These are phyloP conservation scores for Lepiota brunneoincarnata DNA, from an alignment of 768 basidiomycete genomes.

Conservation along the genomic window DNA sequence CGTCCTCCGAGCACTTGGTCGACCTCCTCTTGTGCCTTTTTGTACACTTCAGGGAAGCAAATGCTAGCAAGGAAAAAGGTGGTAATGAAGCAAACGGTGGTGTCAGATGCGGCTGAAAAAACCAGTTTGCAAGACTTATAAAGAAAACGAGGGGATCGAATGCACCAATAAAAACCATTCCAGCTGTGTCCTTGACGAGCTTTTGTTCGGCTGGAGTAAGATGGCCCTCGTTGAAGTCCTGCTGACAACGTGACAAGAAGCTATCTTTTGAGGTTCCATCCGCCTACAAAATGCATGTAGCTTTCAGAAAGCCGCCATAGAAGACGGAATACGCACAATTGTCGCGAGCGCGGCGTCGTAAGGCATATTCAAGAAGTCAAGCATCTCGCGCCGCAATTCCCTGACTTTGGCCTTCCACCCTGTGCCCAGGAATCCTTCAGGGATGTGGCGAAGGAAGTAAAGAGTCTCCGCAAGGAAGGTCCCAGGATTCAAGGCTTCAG, in stretches of 20 bases:
- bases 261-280: no score
- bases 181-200: no score
- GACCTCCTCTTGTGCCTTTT: conserved; percentile 20
- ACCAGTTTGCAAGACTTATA: conserved; percentile 27
- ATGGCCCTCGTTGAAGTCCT: no score
- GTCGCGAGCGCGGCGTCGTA: no score
- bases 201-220: no score
- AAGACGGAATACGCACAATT: neutral
- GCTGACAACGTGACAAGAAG: no score
- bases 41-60: conserved; percentile 15
- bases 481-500: conserved; percentile 5
- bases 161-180: no score
- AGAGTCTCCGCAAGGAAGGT: conserved; percentile 18
- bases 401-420: conserved; percentile 35
- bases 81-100: conserved; percentile 14
- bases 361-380: no score
- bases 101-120: conserved; percentile 29
- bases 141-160: conserved; percentile 14
- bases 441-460: conserved; percentile 35
- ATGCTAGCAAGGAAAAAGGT: conserved; percentile 16
- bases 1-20: conserved; percentile 17
- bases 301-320: conserved; percentile 12
- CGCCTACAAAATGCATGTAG: no score
- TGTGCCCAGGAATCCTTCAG: conserved; percentile 49
- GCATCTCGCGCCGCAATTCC: neutral